A percentile compares a stretch with the other conserved stretches of the same genome.
Evolutionary conservation across 129 eudicot species (phyloP).

Genomic region (Apium graveolens): DNA sequence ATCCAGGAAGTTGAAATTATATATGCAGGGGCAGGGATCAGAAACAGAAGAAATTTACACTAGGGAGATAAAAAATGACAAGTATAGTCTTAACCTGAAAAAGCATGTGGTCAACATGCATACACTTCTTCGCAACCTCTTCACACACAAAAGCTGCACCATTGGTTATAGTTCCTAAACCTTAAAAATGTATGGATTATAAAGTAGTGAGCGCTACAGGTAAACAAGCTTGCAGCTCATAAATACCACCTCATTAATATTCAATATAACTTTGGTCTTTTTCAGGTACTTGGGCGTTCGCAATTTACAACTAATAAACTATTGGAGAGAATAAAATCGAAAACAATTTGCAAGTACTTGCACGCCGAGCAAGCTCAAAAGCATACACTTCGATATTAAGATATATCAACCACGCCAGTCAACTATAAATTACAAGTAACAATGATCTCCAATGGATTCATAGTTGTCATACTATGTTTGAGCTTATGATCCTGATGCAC

Average conservation of each 20-base stretch:
- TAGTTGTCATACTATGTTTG: not conserved
- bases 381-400: not conserved
- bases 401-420: not conserved
- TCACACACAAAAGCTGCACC: slow-evolving; percentile 68
- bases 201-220: not conserved
- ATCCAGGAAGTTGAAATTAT: too few species aligned
- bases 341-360: not conserved
- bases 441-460: not conserved
- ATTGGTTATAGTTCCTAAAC: slow-evolving; percentile 60
- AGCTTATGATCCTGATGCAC: not conserved
- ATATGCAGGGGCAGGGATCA: not conserved
- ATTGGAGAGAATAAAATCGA: not conserved
- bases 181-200: slow-evolving; percentile 4
- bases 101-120: slow-evolving; percentile 77
- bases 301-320: not conserved
- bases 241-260: too few species aligned
- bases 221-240: not conserved
- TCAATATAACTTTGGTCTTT: not conserved
- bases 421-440: not conserved
- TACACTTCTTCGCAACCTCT: slow-evolving; percentile 74
- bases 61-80: not conserved
- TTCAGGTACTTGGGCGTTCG: not conserved
- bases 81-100: slow-evolving; percentile 39
- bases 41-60: too few species aligned
- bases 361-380: not conserved